These are phyloP conservation scores for Penicillium robsamsonii DNA, from an alignment of 495 filamentous ascomycete species.

Conservation along the genomic window DNA sequence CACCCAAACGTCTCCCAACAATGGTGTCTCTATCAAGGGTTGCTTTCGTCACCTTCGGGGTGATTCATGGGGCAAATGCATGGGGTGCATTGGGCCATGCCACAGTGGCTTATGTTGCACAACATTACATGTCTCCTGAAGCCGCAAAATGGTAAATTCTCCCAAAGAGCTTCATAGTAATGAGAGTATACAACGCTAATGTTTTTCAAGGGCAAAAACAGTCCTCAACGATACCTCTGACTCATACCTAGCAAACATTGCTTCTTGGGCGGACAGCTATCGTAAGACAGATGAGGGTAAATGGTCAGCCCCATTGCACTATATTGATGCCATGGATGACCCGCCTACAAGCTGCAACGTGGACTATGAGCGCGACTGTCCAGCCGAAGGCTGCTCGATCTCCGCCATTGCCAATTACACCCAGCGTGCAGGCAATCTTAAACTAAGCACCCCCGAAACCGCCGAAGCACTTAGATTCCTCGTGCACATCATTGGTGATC, in stretches of 20 bases:
- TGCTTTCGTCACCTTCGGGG: conserved; percentile 16
- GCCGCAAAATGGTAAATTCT: conserved; percentile 38
- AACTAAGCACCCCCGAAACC: conserved; percentile 16
- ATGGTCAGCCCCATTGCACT: conserved; percentile 57
- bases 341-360: conserved; percentile 59
- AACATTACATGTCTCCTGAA: conserved; percentile 46
- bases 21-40: conserved; percentile 14
- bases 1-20: neutral
- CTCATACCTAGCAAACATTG: conserved; percentile 57
- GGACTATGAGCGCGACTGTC: conserved; percentile 57
- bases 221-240: conserved; percentile 39
- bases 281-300: conserved; percentile 51
- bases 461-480: conserved; percentile 50
- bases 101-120: conserved; percentile 58
- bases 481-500: conserved; percentile 60
- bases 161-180: too few species aligned
- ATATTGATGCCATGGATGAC: conserved; percentile 62
- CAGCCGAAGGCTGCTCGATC: conserved; percentile 55
- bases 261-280: conserved; percentile 62
- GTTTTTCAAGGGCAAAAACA: conserved; percentile 20
- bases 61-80: conserved; percentile 28
- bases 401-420: conserved; percentile 61
- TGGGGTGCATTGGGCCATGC: conserved; percentile 62
- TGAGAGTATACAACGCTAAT: conserved; percentile 2
- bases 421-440: conserved; percentile 22